Conservation (phyloP, 441 rosid species). For the Adansonia grandidieri region DNA sequence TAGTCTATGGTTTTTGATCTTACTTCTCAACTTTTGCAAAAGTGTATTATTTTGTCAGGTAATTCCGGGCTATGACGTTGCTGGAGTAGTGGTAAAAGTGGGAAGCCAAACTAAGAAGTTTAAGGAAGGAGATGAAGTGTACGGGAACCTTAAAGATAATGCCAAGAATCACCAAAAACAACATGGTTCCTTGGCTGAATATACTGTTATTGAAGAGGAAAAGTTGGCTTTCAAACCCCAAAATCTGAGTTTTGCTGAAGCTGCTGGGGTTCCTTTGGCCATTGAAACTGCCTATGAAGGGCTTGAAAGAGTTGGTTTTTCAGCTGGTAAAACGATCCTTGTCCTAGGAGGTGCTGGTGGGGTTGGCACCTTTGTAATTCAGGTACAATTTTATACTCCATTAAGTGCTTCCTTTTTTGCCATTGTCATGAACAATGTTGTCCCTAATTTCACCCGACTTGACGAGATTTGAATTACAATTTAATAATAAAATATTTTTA, state of each 20-base stretch:
- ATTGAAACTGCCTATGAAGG: constrained; percentile 84
- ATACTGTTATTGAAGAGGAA: constrained; percentile 81
- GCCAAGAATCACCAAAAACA: constrained; percentile 77
- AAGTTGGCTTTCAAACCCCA: constrained; percentile 74
- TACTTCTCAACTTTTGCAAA: background rate
- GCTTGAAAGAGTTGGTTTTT: constrained; percentile 63
- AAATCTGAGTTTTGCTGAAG: constrained; percentile 73
- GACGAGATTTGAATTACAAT: no score
- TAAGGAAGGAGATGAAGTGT: constrained; percentile 83
- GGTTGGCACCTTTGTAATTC: constrained; percentile 89
- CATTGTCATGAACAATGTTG: no score
- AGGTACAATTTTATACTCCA: constrained; percentile 30
- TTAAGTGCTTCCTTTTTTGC: no score
- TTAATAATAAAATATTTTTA: no score
- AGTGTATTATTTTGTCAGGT: background rate
- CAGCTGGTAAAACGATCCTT: constrained; percentile 78
- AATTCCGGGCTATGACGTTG: constrained; percentile 86
- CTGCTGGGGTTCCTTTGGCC: constrained; percentile 83
- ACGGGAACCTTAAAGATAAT: constrained; percentile 76
- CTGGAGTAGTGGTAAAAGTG: constrained; percentile 81
- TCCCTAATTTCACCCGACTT: no score
- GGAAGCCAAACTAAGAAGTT: constrained; percentile 70
- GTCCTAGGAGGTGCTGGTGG: constrained; percentile 90
- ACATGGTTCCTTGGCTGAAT: constrained; percentile 76
- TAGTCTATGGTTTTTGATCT: background rate